A percentile compares a stretch with the other conserved stretches of the same genome.
phyloP scores from a whole-genome alignment of 305 asterid species.

The Withania somnifera region DNA sequence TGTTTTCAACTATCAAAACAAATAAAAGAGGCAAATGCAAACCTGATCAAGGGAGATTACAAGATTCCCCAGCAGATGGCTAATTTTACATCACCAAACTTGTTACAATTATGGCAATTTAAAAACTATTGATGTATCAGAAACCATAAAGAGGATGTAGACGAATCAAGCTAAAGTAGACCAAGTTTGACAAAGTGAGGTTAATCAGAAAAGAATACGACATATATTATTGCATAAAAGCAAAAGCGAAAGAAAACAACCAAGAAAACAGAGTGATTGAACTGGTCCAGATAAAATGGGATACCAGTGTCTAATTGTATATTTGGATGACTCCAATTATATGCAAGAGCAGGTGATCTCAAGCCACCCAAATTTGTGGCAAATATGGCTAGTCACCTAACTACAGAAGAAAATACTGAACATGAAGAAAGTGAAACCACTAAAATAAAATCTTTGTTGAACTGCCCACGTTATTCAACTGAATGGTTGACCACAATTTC shows the following conservation, averaged over 20 bases:
- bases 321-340: background rate
- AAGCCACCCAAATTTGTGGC: background rate
- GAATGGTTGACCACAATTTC: background rate
- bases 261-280: background rate
- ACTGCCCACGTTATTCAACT: background rate
- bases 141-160: background rate
- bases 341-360: background rate
- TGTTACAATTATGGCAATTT: background rate
- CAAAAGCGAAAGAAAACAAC: background rate
- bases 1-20: background rate
- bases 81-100: background rate
- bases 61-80: background rate
- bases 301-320: background rate
- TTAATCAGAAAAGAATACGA: background rate
- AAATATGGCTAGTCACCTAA: background rate
- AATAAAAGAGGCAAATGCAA: background rate
- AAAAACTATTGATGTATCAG: background rate
- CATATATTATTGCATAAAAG: background rate
- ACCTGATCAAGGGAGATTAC: background rate
- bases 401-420: background rate
- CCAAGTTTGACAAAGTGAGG: background rate
- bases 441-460: background rate
- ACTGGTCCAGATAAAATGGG: background rate
- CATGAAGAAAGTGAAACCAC: background rate
- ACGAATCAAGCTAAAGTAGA: background rate